These are phyloP conservation scores for Metschnikowia bowlesiae DNA, from an alignment of 805 yeast genomes.

Conservation along the genomic window DNA sequence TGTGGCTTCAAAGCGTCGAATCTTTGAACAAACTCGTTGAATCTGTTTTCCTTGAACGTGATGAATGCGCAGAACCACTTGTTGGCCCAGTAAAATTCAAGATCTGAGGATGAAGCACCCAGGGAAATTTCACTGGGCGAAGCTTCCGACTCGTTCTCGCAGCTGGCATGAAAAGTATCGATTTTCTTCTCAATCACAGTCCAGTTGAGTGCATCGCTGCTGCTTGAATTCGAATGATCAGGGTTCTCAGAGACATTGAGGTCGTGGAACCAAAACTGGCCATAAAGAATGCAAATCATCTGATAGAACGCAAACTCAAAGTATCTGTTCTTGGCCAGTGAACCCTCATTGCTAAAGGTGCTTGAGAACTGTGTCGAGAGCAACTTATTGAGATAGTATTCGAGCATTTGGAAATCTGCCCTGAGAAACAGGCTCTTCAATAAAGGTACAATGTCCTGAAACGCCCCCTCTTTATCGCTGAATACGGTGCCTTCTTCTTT, in stretches of 20 bases:
- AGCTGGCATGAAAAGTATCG: constrained; percentile 20
- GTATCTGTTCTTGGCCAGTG: constrained; percentile 21
- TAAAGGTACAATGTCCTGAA: constrained; percentile 7
- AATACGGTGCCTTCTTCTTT: constrained; percentile 8
- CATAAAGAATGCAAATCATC: constrained; percentile 19
- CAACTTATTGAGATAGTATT: constrained; percentile 16
- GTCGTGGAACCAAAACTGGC: constrained; percentile 19
- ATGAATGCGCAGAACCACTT: constrained; percentile 21
- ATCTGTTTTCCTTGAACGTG: constrained; percentile 24
- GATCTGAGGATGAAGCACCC: constrained; percentile 14
- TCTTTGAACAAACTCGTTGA: constrained; percentile 23
- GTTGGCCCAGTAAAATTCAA: constrained; percentile 20
- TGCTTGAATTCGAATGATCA: not conserved
- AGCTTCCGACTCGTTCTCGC: constrained; percentile 14
- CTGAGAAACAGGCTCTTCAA: constrained; percentile 14
- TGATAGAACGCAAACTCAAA: constrained; percentile 29
- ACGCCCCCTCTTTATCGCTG: constrained; percentile 4
- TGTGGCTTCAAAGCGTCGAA: constrained; percentile 16
- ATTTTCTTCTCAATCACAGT: constrained; percentile 20
- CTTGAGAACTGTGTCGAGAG: constrained; percentile 20
- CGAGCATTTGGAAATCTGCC: constrained; percentile 18
- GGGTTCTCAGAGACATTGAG: not conserved
- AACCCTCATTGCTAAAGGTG: constrained; percentile 21
- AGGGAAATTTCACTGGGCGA: constrained; percentile 4
- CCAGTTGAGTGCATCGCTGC: constrained; percentile 7